These are phyloP conservation scores for Striga asiatica DNA, from an alignment of 257 asterid species.

Conservation along the genomic window DNA sequence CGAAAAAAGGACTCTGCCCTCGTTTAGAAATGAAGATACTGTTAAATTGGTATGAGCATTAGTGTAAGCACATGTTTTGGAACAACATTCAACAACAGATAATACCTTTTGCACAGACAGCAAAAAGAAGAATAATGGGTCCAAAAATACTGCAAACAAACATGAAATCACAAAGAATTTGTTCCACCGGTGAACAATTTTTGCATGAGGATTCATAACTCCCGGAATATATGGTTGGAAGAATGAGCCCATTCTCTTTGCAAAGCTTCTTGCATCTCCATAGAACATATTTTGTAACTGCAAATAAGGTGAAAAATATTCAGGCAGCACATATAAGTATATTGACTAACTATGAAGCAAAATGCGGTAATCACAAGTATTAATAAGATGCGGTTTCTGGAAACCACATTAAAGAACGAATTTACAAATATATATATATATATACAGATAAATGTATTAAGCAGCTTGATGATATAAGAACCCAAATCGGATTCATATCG, in stretches of 20 bases:
- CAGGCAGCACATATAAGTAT: no score
- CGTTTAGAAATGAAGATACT: no score
- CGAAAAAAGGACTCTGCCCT: no score
- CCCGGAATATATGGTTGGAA: slow-evolving; percentile 47
- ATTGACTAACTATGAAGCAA: no score
- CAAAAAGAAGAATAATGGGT: slow-evolving; percentile 75
- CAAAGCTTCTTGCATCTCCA: slow-evolving; percentile 72
- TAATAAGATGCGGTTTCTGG: background rate
- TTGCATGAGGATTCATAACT: slow-evolving; percentile 80
- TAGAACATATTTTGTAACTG: slow-evolving; percentile 54
- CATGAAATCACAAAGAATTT: slow-evolving; percentile 59
- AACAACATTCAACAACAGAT: no score
- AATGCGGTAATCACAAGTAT: slow-evolving; percentile 7
- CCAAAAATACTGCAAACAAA: slow-evolving; percentile 55
- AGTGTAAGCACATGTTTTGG: no score
- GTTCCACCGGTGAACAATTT: slow-evolving; percentile 64
- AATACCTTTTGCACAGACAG: slow-evolving; percentile 48
- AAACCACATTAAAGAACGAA: background rate
- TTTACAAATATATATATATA: background rate
- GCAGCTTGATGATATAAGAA: background rate
- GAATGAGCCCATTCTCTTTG: slow-evolving; percentile 33
- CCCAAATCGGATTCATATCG: background rate
- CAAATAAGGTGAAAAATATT: slow-evolving; percentile 13
- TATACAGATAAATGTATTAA: background rate
- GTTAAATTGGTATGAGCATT: no score